Conservation (phyloP, 1,284 basidiomycete species). For the Ceratobasidium sp. region DNA sequence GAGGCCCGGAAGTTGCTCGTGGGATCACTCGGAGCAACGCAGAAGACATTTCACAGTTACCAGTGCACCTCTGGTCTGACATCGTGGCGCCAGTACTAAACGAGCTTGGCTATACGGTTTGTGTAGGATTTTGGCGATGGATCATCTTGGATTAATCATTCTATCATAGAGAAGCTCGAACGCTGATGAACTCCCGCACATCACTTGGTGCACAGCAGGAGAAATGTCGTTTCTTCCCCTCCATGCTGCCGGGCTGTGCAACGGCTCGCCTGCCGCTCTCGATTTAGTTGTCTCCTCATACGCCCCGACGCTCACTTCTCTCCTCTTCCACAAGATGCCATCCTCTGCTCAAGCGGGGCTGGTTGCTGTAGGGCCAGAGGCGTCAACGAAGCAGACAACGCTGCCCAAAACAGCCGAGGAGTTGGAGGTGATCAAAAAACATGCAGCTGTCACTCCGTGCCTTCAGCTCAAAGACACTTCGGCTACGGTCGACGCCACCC, state of each 20-base stretch:
- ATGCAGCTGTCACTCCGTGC: neutral
- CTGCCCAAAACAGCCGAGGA: neutral
- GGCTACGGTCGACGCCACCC: neutral
- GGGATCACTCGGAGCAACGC: neutral
- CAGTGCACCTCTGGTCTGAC: conserved; percentile 13
- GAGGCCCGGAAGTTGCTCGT: neutral
- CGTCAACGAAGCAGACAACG: neutral
- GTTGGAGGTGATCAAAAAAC: neutral
- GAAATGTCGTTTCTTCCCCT: conserved; percentile 45
- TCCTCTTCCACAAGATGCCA: neutral
- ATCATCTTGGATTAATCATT: neutral
- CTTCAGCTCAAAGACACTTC: neutral
- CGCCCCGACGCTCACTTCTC: conserved; percentile 44
- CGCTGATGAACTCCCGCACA: conserved; percentile 26
- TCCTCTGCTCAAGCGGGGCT: neutral
- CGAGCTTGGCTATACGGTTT: conserved; percentile 1
- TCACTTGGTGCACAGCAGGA: conserved; percentile 43
- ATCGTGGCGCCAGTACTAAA: conserved; percentile 31
- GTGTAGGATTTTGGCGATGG: neutral
- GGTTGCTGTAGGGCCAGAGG: conserved; percentile 16
- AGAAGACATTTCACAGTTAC: neutral
- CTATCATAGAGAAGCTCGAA: conserved; percentile 21
- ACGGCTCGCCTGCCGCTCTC: conserved; percentile 28
- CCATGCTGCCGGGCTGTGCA: conserved; percentile 46
- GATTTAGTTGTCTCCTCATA: conserved; percentile 47